Evolutionary conservation across 768 basidiomycete genomes (phyloP), one percentile per base, ranked within the genome.

Genomic region (Boletales sp.): DNA sequence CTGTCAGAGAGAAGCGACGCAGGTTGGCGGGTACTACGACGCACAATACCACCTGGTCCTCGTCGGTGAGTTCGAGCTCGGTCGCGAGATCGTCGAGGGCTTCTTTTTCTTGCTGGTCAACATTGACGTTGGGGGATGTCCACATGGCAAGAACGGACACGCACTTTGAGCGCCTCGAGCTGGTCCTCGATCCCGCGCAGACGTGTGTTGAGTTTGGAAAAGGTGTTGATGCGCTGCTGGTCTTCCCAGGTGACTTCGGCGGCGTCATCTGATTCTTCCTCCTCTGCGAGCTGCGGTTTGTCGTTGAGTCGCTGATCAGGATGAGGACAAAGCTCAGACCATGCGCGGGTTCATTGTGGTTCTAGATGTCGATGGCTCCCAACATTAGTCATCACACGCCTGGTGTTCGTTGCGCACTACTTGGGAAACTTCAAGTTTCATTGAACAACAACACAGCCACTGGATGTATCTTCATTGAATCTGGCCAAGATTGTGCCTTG

Each of bases 171-270:
- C 21, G 70, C 70, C 48, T 83, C 77, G 30, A 94, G 75, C 47
- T 81, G 83, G 54, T 86, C 89, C 58, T 90, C 83, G 34, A 92
- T 75, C 25, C 76, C 74, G 8, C 82, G 77, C 50, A 90, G 68
- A 41, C 93, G 82, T 8, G 84, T 84, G 60, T 95, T 96, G 35
- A 94, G 75, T 66, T 92, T 94, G 0, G 93, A 95, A 66, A 97
- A 96, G 0, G 82, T 76, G 70, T 86, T 95, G 71, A 97, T 97
- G 28, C 82, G 81, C 57, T 93, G 84, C 67, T 97, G 94, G 66
- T 94, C 91, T 75, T 82, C 90, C 90, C 89, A 91, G 33, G 87
- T 89, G 43, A 93, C 90, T 65, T 92, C 87, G 18, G 80, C 79
- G 15, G 77, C 75, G 52, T 88, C 84, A 44, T 87, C 84, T 45